Evolutionary conservation across 179 eudicot genomes (phyloP).

Genomic region (Silene coronaria): DNA sequence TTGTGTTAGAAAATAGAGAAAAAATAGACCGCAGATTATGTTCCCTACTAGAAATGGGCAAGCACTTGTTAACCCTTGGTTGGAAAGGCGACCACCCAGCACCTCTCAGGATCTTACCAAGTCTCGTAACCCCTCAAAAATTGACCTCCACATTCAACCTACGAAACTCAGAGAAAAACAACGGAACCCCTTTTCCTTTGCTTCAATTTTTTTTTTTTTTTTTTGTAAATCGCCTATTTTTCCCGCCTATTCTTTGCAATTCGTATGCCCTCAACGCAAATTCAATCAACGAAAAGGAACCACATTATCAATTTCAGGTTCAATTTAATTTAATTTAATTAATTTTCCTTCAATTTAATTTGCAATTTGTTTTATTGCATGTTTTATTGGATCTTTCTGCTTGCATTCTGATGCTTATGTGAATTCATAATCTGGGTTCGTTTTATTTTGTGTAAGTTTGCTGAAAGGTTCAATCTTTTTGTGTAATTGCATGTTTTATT

Average conservation of each 20-base stretch:
- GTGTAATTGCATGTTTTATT: background rate
- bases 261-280: background rate
- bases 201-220: background rate
- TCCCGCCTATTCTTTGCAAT: background rate
- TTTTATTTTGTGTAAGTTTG: slow-evolving; percentile 1
- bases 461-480: background rate
- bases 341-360: background rate
- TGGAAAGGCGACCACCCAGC: too few relatives aligned
- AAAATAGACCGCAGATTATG: too few relatives aligned
- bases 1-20: too few relatives aligned
- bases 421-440: slow-evolving; percentile 9
- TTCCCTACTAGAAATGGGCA: too few relatives aligned
- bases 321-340: background rate
- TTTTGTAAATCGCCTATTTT: background rate
- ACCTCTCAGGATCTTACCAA: too few relatives aligned
- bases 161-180: background rate
- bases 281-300: background rate
- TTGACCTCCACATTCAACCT: background rate
- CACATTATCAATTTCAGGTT: background rate
- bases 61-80: too few relatives aligned
- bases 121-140: too few relatives aligned
- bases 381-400: background rate
- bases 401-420: slow-evolving; percentile 5
- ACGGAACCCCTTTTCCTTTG: background rate
- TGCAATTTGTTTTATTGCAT: background rate